Percentiles rank a stretch among this genome's conserved stretches.
Evolutionary conservation across 352 stramenopile species (phyloP).

Genomic region (Pythium guiyangense): DNA sequence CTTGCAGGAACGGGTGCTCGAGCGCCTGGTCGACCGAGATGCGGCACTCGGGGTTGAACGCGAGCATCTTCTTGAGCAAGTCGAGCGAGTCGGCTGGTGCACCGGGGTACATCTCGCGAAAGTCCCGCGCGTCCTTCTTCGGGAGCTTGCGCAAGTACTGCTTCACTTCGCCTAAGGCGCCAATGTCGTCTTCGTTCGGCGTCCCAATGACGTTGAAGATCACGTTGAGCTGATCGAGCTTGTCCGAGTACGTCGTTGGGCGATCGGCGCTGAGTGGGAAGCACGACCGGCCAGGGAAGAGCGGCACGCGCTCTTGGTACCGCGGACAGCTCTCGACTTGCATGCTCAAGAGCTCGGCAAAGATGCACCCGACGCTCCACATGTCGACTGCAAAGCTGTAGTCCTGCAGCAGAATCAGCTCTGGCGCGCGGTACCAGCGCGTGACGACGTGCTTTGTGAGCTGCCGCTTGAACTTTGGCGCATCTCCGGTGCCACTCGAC

Average conservation of each 20-base stretch:
- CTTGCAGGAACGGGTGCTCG: conserved; percentile 77
- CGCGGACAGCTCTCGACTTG: conserved; percentile 83
- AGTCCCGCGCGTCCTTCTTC: conserved; percentile 73
- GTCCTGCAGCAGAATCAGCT: conserved; percentile 95
- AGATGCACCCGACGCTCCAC: conserved; percentile 98
- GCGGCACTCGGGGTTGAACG: conserved; percentile 75
- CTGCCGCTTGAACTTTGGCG: conserved; percentile 83
- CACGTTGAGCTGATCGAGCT: conserved; percentile 92
- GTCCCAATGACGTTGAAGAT: conserved; percentile 96
- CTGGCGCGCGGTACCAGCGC: conserved; percentile 95
- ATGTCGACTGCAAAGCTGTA: conserved; percentile 98
- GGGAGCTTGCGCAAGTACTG: conserved; percentile 84
- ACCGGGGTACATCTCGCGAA: conserved; percentile 83
- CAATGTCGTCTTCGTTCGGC: conserved; percentile 88
- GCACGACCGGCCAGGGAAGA: conserved; percentile 84
- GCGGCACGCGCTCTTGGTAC: conserved; percentile 80
- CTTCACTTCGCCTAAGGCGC: conserved; percentile 74
- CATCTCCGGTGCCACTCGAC: conserved; percentile 22
- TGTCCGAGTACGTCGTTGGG: conserved; percentile 83
- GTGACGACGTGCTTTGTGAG: conserved; percentile 98
- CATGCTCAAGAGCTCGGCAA: conserved; percentile 85
- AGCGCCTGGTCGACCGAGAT: conserved; percentile 86
- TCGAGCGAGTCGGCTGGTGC: conserved; percentile 77
- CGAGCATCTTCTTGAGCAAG: conserved; percentile 82
- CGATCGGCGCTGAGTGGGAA: conserved; percentile 81